Evolutionary conservation across 345 rosid genomes (phyloP), one percentile per base, ranked within the genome.

Genomic region (Psidium guajava): DNA sequence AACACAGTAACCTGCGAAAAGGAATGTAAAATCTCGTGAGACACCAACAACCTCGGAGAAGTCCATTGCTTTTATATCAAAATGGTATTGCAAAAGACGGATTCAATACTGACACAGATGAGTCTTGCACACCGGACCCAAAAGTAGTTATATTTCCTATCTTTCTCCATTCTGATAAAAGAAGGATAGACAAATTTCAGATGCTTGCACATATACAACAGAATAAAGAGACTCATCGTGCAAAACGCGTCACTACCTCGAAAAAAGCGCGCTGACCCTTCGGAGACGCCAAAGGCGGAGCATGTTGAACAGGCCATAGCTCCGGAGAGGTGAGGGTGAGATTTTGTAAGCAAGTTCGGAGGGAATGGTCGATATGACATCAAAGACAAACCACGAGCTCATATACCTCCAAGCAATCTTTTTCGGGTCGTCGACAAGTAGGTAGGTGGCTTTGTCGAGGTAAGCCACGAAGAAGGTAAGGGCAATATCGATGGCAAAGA

Each of bases 261-360:
- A 91, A 88, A 97, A 96, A 40, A 97, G 53, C 81, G 97, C 94
- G 88, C 99, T 89, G 75, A 97, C 98, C 95, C 99, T 94, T 5
- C 99, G 91, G 40, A 97, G 94, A 89, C 99, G 99, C 99, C 99
- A 96, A 4, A 96, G 98, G 84, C 99, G 96, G 89, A 97, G 96
- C 99, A 96, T 96, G 90, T 95, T 95, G 88, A 94, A 94, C 6
- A 93, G 86, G 82, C 97, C 98, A 91, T 96, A 97, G 10, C 90
- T 49, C 73, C 54, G 90, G 52, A 93, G 56, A 10, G 91, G 84
- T 56, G 90, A 87, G n/a, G 96, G 92, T 47, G 94, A 89, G 40
- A 96, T 87, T 87, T 82, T 95, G 84, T 87, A 80, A 52, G 93
- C 98, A 56, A 92, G 91, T 85, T 97, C 99, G 16, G 98, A 89